Conservation (phyloP, 352 stramenopile species). For the Globisporangium carolinianum region DNA sequence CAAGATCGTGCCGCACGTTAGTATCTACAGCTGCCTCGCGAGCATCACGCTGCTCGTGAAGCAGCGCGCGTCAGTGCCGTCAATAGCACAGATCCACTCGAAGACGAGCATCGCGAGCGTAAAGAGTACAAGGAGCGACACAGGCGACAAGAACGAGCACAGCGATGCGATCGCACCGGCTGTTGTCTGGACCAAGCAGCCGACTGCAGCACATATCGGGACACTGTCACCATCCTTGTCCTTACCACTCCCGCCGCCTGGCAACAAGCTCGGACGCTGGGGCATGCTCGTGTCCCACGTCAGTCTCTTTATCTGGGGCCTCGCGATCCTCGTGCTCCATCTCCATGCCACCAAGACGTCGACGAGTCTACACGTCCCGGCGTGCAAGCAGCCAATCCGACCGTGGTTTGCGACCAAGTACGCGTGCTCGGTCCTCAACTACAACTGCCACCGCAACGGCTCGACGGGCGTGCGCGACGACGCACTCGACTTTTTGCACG, state of each 20-base stretch:
- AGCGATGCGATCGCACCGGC: too few species aligned
- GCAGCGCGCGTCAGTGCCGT: neutral
- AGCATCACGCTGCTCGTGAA: constrained; percentile 10
- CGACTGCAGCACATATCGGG: too few species aligned
- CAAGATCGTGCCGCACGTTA: constrained; percentile 12
- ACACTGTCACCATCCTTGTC: too few species aligned
- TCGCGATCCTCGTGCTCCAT: constrained; percentile 8
- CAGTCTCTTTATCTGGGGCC: constrained; percentile 9
- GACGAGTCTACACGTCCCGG: constrained; percentile 5
- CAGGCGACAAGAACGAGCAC: neutral
- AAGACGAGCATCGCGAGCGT: neutral
- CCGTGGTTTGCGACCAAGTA: constrained; percentile 24
- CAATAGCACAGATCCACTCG: neutral
- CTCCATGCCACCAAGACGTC: constrained; percentile 13
- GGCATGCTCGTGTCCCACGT: constrained; percentile 6
- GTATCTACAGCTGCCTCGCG: constrained; percentile 10
- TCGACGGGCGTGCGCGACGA: constrained; percentile 7
- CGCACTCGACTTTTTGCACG: constrained; percentile 19
- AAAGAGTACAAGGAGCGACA: neutral
- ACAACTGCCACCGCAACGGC: constrained; percentile 26
- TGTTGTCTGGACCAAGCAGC: neutral
- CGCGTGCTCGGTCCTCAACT: constrained; percentile 25
- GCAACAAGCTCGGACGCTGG: constrained; percentile 3
- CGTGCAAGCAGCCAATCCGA: constrained; percentile 16
- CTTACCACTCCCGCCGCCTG: neutral